Conservation (phyloP, 2,329 filamentous ascomycete species). For the Fonsecaea nubica region DNA sequence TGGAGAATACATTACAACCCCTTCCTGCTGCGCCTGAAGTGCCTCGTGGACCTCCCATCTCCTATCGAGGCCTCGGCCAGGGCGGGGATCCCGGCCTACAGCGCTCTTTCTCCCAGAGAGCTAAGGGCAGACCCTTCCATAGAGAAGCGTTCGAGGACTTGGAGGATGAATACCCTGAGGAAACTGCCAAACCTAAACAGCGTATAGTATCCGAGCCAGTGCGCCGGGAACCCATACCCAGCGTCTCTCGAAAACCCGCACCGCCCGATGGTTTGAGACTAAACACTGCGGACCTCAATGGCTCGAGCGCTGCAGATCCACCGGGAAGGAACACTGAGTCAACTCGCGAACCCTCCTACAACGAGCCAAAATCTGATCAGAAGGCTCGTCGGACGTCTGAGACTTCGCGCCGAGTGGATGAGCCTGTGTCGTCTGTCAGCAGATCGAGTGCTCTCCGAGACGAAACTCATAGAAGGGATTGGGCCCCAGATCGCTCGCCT, state of each 20-base stretch:
- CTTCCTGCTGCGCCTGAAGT: slow-evolving; percentile 62
- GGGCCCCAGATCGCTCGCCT: slow-evolving; percentile 84
- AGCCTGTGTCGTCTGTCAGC: slow-evolving; percentile 34
- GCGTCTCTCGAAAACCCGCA: slow-evolving; percentile 24
- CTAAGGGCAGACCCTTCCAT: slow-evolving; percentile 38
- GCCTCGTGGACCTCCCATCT: slow-evolving; percentile 64
- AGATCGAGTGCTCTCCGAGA: slow-evolving; percentile 33
- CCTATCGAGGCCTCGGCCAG: slow-evolving; percentile 58
- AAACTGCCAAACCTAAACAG: slow-evolving; percentile 20
- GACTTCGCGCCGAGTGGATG: slow-evolving; percentile 22
- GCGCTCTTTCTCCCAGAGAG: slow-evolving; percentile 42
- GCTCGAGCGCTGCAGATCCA: slow-evolving; percentile 2
- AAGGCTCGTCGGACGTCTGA: slow-evolving; percentile 27
- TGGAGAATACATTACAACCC: slow-evolving; percentile 10
- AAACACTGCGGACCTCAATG: slow-evolving; percentile 28
- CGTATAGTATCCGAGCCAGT: slow-evolving; percentile 11
- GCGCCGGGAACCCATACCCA: slow-evolving; percentile 9
- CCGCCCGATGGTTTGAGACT: slow-evolving; percentile 27
- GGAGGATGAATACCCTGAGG: slow-evolving; percentile 21
- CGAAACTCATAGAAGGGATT: slow-evolving; percentile 51
- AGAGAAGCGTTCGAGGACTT: slow-evolving; percentile 39
- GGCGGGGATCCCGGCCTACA: slow-evolving; percentile 42
- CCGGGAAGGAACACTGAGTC: slow-evolving; percentile 22
- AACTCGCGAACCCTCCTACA: slow-evolving; percentile 12
- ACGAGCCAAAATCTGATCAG: slow-evolving; percentile 15